Percentiles rank a stretch among this genome's conserved stretches.
These are phyloP conservation scores for Hypoxylon rickii DNA, from an alignment of 495 filamentous ascomycete species.

Conservation along the genomic window DNA sequence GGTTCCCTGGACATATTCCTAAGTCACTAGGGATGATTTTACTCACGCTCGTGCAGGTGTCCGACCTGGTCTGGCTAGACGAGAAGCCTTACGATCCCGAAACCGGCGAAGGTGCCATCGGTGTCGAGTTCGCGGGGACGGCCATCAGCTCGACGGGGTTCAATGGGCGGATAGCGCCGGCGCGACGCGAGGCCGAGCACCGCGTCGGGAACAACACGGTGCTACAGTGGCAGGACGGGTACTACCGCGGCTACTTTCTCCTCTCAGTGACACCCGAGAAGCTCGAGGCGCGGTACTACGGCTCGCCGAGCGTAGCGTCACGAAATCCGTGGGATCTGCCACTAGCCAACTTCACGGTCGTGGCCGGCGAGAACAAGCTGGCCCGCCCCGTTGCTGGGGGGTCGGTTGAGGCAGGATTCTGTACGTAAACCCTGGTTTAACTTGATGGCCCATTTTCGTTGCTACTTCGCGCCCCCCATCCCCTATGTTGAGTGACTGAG, in stretches of 20 bases:
- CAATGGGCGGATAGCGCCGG: conserved; percentile 48
- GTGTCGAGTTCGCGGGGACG: conserved; percentile 69
- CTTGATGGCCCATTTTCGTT: no score
- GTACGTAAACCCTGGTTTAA: conserved; percentile 16
- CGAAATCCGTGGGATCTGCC: conserved; percentile 58
- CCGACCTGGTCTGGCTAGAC: conserved; percentile 67
- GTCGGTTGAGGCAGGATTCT: conserved; percentile 49
- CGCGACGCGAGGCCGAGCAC: conserved; percentile 45
- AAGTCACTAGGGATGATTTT: neutral
- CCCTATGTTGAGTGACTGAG: neutral
- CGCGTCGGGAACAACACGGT: conserved; percentile 58
- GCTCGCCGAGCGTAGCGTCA: conserved; percentile 49
- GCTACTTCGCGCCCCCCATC: neutral
- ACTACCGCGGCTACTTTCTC: conserved; percentile 67
- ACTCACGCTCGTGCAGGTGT: conserved; percentile 37
- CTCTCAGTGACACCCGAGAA: conserved; percentile 27
- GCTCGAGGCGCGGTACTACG: conserved; percentile 40
- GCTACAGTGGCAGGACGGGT: conserved; percentile 71
- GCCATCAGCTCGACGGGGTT: conserved; percentile 62
- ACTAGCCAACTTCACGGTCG: conserved; percentile 66
- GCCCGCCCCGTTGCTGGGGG: conserved; percentile 54
- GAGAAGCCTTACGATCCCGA: conserved; percentile 57
- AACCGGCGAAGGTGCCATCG: conserved; percentile 62
- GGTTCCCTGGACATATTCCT: no score
- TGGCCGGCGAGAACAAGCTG: conserved; percentile 59